phyloP scores from a whole-genome alignment of 768 basidiomycete genomes.

The Podaxis carcinomalis region DNA sequence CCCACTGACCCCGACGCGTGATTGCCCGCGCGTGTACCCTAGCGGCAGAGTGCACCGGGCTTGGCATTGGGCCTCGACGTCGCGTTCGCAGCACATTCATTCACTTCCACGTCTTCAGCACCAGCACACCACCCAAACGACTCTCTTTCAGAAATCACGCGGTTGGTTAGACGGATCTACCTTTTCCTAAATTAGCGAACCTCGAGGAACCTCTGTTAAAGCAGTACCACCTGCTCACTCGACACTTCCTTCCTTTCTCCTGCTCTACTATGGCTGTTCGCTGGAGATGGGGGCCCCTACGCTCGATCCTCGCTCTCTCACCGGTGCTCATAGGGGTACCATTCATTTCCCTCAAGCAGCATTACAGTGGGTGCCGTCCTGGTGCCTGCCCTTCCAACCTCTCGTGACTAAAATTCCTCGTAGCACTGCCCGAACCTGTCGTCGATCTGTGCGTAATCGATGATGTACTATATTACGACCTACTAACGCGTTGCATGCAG shows the following conservation, averaged over 20 bases:
- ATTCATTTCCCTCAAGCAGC: slow-evolving; percentile 42
- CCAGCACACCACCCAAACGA: not conserved
- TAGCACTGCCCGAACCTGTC: slow-evolving; percentile 58
- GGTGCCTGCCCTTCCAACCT: not conserved
- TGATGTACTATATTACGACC: not conserved
- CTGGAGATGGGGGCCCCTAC: slow-evolving; percentile 53
- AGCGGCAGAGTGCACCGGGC: not conserved
- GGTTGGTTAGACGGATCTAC: not conserved
- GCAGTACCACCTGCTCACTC: not conserved
- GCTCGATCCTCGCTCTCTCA: slow-evolving; percentile 49
- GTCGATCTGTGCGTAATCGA: slow-evolving; percentile 41
- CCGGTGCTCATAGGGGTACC: slow-evolving; percentile 52
- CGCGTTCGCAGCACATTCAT: not conserved
- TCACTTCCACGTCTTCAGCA: not conserved
- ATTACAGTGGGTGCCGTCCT: slow-evolving; percentile 36
- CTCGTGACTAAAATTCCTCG: slow-evolving; percentile 5
- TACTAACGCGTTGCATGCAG: slow-evolving; percentile 17
- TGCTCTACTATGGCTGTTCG: slow-evolving; percentile 21
- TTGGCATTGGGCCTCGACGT: not conserved
- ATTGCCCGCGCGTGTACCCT: not conserved
- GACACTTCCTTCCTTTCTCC: not conserved
- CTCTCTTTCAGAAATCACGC: slow-evolving; percentile 7
- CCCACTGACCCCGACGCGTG: not conserved
- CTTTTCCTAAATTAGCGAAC: slow-evolving; percentile 5
- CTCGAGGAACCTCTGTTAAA: slow-evolving; percentile 1